A percentile compares a stretch with the other conserved stretches of the same genome.
These are phyloP conservation scores for Aspergillus versicolor DNA, from an alignment of 2,329 filamentous ascomycete genomes.

Conservation along the genomic window DNA sequence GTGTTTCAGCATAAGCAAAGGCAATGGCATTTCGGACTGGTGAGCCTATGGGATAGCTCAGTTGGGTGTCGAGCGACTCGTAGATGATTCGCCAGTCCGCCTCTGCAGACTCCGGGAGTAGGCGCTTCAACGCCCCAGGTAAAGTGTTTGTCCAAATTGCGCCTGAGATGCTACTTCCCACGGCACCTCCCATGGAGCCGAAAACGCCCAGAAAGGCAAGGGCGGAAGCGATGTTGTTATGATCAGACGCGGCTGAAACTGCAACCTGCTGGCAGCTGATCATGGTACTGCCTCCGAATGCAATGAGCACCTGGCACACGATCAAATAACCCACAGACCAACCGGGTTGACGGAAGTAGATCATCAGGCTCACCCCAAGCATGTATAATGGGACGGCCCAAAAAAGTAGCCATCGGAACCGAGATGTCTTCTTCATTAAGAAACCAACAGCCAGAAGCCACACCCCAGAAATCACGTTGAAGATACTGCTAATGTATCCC, in stretches of 20 bases:
- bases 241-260: conserved; percentile 53
- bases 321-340: conserved; percentile 55
- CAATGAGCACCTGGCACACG: conserved; percentile 60
- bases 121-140: conserved; percentile 41
- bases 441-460: conserved; percentile 56
- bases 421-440: conserved; percentile 50
- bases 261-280: conserved; percentile 57
- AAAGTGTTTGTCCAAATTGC: conserved; percentile 65
- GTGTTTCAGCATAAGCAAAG: conserved; percentile 57
- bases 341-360: conserved; percentile 52
- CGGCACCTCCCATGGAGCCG: conserved; percentile 53
- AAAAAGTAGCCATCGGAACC: conserved; percentile 55
- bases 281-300: conserved; percentile 54
- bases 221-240: conserved; percentile 57
- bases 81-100: conserved; percentile 15
- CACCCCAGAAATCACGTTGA: conserved; percentile 55
- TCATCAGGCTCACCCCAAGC: conserved; percentile 56
- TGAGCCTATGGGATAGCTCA: conserved; percentile 40
- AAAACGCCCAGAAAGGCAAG: conserved; percentile 59
- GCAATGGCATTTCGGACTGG: conserved; percentile 58
- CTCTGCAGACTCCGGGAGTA: conserved; percentile 10
- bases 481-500: conserved; percentile 50
- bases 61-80: conserved; percentile 15
- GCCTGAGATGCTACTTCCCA: conserved; percentile 56
- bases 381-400: conserved; percentile 56